Evolutionary conservation across 495 filamentous ascomycete genomes (phyloP).

Genomic region (Aspergillus indologenus): DNA sequence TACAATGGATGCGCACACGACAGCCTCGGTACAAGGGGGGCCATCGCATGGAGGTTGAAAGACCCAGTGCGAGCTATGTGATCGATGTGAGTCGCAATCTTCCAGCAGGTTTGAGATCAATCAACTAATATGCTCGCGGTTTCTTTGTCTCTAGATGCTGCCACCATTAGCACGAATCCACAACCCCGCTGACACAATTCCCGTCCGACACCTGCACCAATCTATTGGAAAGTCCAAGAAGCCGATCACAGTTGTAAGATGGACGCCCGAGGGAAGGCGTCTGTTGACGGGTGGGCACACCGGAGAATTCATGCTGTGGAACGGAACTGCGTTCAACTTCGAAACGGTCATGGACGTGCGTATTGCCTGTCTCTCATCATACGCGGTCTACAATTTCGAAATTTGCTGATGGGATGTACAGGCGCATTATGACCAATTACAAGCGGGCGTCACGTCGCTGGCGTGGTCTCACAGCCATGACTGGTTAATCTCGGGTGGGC

Average conservation of each 20-base stretch:
- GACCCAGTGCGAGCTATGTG: slow-evolving; percentile 83
- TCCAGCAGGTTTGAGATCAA: neutral
- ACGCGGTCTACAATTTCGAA: neutral
- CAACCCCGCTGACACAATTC: slow-evolving; percentile 77
- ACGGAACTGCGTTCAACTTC: slow-evolving; percentile 98
- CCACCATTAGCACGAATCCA: slow-evolving; percentile 72
- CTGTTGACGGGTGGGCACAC: slow-evolving; percentile 91
- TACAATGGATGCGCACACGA: slow-evolving; percentile 88
- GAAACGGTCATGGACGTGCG: slow-evolving; percentile 92
- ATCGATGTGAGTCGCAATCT: slow-evolving; percentile 67
- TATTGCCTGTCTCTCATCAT: neutral
- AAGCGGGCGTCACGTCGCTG: slow-evolving; percentile 78
- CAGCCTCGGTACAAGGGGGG: slow-evolving; percentile 69
- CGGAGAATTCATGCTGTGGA: slow-evolving; percentile 98
- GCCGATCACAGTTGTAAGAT: slow-evolving; percentile 93
- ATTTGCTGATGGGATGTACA: slow-evolving; percentile 23
- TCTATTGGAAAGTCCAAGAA: slow-evolving; percentile 98
- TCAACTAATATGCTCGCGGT: neutral
- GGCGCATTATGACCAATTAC: slow-evolving; percentile 74
- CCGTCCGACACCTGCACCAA: slow-evolving; percentile 86
- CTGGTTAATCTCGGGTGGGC: slow-evolving; percentile 94
- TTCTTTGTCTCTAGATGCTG: slow-evolving; percentile 60
- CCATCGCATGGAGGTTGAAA: slow-evolving; percentile 67
- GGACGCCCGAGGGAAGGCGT: slow-evolving; percentile 93
- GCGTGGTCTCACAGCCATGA: slow-evolving; percentile 92